phyloP scores from a whole-genome alignment of 1,284 basidiomycete genomes.

The Sporisorium reilianum region DNA sequence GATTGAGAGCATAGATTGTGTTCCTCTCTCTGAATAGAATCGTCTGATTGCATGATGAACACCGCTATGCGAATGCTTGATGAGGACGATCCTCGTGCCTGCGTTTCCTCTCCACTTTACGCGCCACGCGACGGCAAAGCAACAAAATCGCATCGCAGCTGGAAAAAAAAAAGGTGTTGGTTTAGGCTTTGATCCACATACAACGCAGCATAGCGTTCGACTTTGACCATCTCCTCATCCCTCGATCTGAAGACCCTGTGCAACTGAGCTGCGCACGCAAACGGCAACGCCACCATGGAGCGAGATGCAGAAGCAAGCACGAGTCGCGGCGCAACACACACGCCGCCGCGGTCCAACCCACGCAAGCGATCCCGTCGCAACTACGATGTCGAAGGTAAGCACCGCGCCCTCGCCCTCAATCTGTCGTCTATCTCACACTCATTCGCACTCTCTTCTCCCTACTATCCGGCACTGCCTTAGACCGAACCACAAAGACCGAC shows the following conservation, averaged over 20 bases:
- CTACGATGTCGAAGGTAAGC: conserved; percentile 41
- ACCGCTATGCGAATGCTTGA: too few relatives aligned
- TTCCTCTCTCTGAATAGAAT: too few relatives aligned
- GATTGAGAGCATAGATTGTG: neutral
- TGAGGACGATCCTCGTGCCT: too few relatives aligned
- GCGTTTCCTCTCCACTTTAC: too few relatives aligned
- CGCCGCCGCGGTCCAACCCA: conserved; percentile 6
- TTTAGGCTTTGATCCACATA: neutral
- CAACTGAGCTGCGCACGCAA: too few relatives aligned
- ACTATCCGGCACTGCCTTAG: conserved; percentile 23
- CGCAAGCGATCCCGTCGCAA: conserved; percentile 28
- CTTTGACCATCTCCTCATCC: neutral
- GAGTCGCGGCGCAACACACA: conserved; percentile 6
- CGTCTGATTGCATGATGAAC: neutral
- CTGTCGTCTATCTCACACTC: neutral
- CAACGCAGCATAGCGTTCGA: neutral
- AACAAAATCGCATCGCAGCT: neutral
- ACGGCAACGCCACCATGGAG: conserved; percentile 24
- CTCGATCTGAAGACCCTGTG: neutral
- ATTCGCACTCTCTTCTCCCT: neutral
- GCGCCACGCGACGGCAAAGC: conserved; percentile 21
- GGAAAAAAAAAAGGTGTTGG: conserved; percentile 6
- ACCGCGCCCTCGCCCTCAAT: neutral
- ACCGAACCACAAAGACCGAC: conserved; percentile 60
- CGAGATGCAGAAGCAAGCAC: conserved; percentile 20